Conservation (phyloP, 441 rosid genomes). For the Eugenia klotzschiana region DNA sequence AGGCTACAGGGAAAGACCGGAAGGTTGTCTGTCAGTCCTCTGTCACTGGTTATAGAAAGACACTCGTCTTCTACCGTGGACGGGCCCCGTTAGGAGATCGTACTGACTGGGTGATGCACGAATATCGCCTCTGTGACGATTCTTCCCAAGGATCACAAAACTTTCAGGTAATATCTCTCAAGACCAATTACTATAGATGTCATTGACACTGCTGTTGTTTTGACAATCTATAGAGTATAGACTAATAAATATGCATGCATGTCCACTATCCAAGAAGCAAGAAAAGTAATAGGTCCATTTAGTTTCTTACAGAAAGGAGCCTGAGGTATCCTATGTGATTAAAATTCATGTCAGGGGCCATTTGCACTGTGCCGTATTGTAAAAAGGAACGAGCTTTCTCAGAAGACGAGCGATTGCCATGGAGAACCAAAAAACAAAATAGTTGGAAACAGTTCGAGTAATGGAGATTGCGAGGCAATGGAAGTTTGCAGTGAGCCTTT, state of each 20-base stretch:
- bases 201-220: background rate
- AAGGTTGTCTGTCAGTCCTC: slow-evolving; percentile 44
- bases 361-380: slow-evolving; percentile 8
- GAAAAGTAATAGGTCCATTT: background rate
- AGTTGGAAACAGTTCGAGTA: background rate
- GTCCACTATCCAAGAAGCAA: background rate
- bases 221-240: background rate
- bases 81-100: slow-evolving; percentile 73
- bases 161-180: background rate
- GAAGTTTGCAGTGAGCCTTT: background rate
- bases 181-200: background rate
- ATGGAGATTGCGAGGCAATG: background rate
- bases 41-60: slow-evolving; percentile 44
- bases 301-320: background rate
- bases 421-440: background rate
- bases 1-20: slow-evolving; percentile 83
- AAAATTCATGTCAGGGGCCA: background rate
- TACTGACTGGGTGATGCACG: slow-evolving; percentile 73
- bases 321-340: background rate
- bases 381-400: background rate
- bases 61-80: slow-evolving; percentile 68
- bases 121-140: slow-evolving; percentile 60
- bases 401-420: background rate
- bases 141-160: slow-evolving; percentile 2
- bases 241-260: background rate